Percentiles rank a stretch among this genome's conserved stretches.
Conservation (phyloP, 768 basidiomycete genomes). For the Terana coerulea region DNA sequence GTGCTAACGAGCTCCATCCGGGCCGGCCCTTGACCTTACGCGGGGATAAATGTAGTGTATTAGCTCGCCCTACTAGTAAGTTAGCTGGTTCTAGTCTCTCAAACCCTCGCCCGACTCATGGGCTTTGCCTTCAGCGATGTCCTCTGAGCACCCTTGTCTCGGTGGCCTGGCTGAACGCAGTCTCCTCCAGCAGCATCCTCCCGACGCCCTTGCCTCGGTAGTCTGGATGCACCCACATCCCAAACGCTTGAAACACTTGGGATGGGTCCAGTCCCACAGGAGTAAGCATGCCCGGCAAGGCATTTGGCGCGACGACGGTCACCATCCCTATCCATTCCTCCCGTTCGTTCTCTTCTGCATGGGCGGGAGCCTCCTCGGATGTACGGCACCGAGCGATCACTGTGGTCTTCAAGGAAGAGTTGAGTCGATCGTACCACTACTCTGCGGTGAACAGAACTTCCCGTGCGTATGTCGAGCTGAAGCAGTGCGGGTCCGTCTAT, state of each 20-base stretch:
- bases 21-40: too few relatives aligned
- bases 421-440: background rate
- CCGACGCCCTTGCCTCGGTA: background rate
- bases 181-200: background rate
- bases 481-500: background rate
- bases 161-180: too few relatives aligned
- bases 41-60: too few relatives aligned
- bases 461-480: background rate
- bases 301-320: background rate
- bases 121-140: too few relatives aligned
- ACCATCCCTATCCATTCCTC: background rate
- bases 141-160: too few relatives aligned
- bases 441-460: background rate
- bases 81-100: too few relatives aligned
- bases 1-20: too few relatives aligned
- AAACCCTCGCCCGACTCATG: too few relatives aligned
- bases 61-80: too few relatives aligned
- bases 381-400: background rate
- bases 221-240: background rate
- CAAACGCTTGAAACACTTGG: background rate
- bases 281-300: background rate
- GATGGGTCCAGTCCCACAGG: background rate
- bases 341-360: too few relatives aligned
- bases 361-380: too few relatives aligned
- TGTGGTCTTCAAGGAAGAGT: too few relatives aligned